These are phyloP conservation scores for Cyclotella sp. DNA, from an alignment of 108 stramenopile genomes.

Conservation along the genomic window DNA sequence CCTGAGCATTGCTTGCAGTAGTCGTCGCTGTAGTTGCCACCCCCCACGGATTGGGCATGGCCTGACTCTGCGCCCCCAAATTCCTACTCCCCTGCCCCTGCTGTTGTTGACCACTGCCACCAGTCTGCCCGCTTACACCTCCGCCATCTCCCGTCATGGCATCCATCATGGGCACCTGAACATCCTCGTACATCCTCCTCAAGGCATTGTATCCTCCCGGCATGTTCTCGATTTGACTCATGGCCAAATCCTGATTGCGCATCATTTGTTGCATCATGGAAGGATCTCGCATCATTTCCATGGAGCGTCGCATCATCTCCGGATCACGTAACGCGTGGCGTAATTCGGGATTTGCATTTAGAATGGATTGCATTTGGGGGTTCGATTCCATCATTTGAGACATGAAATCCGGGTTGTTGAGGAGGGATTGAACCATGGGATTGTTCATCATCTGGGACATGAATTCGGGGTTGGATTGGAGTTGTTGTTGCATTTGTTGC, in stretches of 20 bases:
- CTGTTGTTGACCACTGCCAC: conserved; percentile 20
- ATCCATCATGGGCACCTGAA: conserved; percentile 97
- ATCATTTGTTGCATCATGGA: conserved; percentile 82
- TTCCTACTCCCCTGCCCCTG: conserved; percentile 24
- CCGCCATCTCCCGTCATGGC: conserved; percentile 58
- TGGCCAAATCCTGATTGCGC: conserved; percentile 95
- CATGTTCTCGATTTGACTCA: conserved; percentile 93
- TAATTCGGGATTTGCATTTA: conserved; percentile 92
- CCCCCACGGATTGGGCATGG: conserved; percentile 95
- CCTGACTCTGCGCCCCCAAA: conserved; percentile 73
- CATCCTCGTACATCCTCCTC: conserved; percentile 92
- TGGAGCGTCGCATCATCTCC: conserved; percentile 82
- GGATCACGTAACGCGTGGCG: conserved; percentile 90
- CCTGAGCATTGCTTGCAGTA: neutral
- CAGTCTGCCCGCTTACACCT: conserved; percentile 24
- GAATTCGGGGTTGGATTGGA: conserved; percentile 63
- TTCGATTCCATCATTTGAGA: conserved; percentile 87
- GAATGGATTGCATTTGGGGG: conserved; percentile 89
- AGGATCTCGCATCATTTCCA: conserved; percentile 97
- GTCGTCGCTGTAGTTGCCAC: conserved; percentile 38
- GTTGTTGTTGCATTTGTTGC: conserved; percentile 39
- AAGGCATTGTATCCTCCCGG: conserved; percentile 95
- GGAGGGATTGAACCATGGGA: conserved; percentile 84
- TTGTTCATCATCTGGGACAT: conserved; percentile 81
- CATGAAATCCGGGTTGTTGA: conserved; percentile 93